These are phyloP conservation scores for Penstemon davidsonii DNA, from an alignment of 257 asterid species.

Conservation along the genomic window DNA sequence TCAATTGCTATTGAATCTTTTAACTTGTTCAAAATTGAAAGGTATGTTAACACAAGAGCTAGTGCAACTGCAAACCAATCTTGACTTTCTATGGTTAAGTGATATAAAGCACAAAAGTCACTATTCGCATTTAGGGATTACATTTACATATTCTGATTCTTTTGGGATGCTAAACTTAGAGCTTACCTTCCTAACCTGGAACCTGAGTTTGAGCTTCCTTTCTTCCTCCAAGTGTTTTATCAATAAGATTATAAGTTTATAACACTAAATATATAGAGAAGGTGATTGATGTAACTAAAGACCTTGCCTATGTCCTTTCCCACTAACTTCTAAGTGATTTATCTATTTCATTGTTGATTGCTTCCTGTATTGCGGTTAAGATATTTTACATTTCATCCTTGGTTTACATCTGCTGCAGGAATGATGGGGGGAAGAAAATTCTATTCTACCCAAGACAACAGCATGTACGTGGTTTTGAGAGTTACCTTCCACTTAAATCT, in stretches of 20 bases:
- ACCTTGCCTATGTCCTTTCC: slow-evolving; percentile 9
- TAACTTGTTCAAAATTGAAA: slow-evolving; percentile 18
- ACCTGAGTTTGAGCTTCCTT: slow-evolving; percentile 15
- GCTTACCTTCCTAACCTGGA: slow-evolving; percentile 16
- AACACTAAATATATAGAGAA: slow-evolving; percentile 5
- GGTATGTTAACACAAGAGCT: slow-evolving; percentile 15
- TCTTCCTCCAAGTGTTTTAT: not conserved
- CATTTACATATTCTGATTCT: not conserved
- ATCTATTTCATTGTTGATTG: not conserved
- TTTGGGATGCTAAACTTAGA: slow-evolving; percentile 24
- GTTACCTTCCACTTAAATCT: slow-evolving; percentile 19
- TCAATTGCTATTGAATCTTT: slow-evolving; percentile 2
- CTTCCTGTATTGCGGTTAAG: slow-evolving; percentile 11
- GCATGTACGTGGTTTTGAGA: slow-evolving; percentile 53
- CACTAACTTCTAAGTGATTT: slow-evolving; percentile 1
- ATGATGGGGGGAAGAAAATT: slow-evolving; percentile 55
- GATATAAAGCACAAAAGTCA: slow-evolving; percentile 12
- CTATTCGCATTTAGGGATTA: not conserved
- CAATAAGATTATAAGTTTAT: not conserved
- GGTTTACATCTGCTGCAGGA: slow-evolving; percentile 50
- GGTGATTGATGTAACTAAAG: slow-evolving; percentile 5
- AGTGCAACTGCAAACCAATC: not conserved
- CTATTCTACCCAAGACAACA: slow-evolving; percentile 81
- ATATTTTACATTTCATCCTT: slow-evolving; percentile 27
- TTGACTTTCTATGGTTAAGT: slow-evolving; percentile 14